Base-by-base conservation (phyloP, 139 green algal species). In the Chlorella vulgaris region DNA sequence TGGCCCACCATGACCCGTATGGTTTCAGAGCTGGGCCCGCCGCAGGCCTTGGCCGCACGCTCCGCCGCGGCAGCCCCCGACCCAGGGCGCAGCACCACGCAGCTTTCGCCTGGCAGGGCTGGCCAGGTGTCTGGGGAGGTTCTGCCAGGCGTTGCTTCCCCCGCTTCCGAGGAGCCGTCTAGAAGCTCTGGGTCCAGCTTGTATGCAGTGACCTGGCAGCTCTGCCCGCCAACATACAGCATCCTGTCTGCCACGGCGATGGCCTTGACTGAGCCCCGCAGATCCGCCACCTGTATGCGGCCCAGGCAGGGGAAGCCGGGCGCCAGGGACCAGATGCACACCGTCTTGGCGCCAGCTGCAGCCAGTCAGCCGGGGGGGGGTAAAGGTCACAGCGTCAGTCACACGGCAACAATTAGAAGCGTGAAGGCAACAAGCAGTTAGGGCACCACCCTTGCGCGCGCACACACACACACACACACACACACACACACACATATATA, bases 281-380 rank as follows among this genome's bases (percentile, higher is more conserved):
- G 61, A 78, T 86, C 61, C 7, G 75, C 78, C 24, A 76, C 65
- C 13, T 84, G 68, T 28, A 92, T 19, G 7, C 81, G 69, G 2
- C 66, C 65, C 53, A 90, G 38, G 66, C 87, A 88, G 35, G 78
- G 40, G 28, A 85, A 85, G 51, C 61, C 65, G 50, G 60, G n/a
- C 18, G 68, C 36, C 26, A 85, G 62, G 26, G 29, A 26, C 84
- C 84, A 88, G 10, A 85, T 24, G 7, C 84, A 74, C 58, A 98
- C 82, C 35, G 83, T 88, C 35, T 91, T 90, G 26, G 93, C 95
- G 50, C 86, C 91, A 18, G 82, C 88, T 55, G 88, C 89, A 65
- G 88, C 91, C 55, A 97, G 87, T n/a, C n/a, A n/a, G n/a, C n/a
- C n/a, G n/a, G n/a, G n/a, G n/a, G n/a, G n/a, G n/a, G n/a, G n/a